Conservation (phyloP, 2,329 filamentous ascomycete species). For the Huntiella savannae region DNA sequence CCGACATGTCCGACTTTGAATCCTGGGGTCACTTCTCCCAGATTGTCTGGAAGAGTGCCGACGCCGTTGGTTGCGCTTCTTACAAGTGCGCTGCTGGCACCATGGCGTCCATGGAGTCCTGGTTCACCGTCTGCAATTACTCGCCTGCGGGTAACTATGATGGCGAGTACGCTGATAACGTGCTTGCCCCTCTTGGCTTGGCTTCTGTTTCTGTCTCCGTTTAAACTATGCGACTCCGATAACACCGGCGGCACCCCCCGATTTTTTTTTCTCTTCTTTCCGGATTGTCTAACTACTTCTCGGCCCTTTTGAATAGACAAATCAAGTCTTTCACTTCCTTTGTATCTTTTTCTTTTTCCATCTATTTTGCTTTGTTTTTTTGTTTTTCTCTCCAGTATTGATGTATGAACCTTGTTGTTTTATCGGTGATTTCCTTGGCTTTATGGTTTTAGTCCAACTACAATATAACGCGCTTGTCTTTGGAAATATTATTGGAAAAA, state of each 20-base stretch:
- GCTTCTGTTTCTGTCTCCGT: constrained; percentile 15
- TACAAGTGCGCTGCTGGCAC: constrained; percentile 41
- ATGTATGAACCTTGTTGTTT: background rate
- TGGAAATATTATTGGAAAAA: too few species aligned
- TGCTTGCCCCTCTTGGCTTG: constrained; percentile 21
- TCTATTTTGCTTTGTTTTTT: constrained; percentile 1
- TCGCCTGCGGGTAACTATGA: constrained; percentile 45
- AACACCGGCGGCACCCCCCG: constrained; percentile 11
- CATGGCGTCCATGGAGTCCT: constrained; percentile 30
- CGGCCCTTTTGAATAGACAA: background rate
- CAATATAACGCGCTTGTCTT: too few species aligned
- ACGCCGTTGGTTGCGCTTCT: constrained; percentile 38
- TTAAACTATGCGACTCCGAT: constrained; percentile 13
- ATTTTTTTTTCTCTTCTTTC: background rate
- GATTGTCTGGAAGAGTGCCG: constrained; percentile 23
- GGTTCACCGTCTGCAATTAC: constrained; percentile 85
- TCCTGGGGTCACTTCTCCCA: constrained; percentile 38
- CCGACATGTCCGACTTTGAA: constrained; percentile 43
- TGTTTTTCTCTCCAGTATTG: background rate
- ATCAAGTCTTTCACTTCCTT: constrained; percentile 2
- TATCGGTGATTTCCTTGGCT: too few species aligned
- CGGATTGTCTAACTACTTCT: background rate
- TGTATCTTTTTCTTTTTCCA: background rate
- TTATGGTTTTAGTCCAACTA: too few species aligned
- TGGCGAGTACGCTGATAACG: constrained; percentile 31